phyloP scores from a whole-genome alignment of 331 rosid species.

The Cydonia oblonga region DNA sequence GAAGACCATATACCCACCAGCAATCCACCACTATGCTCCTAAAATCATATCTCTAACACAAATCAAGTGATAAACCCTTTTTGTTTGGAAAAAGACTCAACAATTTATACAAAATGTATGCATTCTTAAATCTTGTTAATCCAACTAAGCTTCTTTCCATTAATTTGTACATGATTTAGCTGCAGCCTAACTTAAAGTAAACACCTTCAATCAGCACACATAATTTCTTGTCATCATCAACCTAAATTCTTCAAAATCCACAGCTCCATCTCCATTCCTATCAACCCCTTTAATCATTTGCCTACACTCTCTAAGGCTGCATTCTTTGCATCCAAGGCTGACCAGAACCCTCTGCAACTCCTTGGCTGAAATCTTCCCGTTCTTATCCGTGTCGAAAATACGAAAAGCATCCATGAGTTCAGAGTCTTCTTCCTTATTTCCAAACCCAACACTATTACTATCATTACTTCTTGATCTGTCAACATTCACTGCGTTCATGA shows the following conservation, averaged over 20 bases:
- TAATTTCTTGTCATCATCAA: slow-evolving; percentile 41
- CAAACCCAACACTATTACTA: background rate
- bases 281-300: slow-evolving; percentile 59
- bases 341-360: slow-evolving; percentile 41
- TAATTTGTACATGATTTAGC: background rate
- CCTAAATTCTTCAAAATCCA: slow-evolving; percentile 59
- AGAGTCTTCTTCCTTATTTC: background rate
- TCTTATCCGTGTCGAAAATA: slow-evolving; percentile 45
- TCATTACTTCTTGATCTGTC: background rate
- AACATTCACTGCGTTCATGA: slow-evolving; percentile 36
- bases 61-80: background rate
- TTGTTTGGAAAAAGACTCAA: background rate
- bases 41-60: background rate
- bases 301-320: slow-evolving; percentile 44
- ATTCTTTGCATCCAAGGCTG: slow-evolving; percentile 41
- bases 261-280: slow-evolving; percentile 58
- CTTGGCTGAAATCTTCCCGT: slow-evolving; percentile 48
- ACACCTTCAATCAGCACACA: background rate
- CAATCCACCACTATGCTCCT: too few relatives aligned
- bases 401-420: slow-evolving; percentile 54
- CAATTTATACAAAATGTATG: background rate
- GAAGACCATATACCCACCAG: too few relatives aligned
- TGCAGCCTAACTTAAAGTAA: background rate
- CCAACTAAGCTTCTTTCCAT: background rate
- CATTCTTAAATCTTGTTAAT: background rate